Conservation (phyloP, 768 basidiomycete species). For the Hygrocybe coccinea region DNA sequence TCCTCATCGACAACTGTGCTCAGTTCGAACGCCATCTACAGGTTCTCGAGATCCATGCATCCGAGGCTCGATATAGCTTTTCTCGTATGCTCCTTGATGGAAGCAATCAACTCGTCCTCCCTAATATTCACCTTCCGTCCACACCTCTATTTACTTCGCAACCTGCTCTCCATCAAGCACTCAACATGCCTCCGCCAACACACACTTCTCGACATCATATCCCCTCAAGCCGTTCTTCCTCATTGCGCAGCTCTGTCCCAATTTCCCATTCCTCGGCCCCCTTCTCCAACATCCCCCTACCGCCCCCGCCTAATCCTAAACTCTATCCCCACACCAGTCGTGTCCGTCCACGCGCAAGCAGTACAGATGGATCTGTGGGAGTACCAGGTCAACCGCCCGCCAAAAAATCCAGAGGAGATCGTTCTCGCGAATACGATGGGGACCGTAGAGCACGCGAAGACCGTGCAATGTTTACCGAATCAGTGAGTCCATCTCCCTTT, state of each 20-base stretch:
- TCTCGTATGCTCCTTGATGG: constrained; percentile 41
- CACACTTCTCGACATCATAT: constrained; percentile 4
- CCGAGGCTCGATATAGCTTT: constrained; percentile 49
- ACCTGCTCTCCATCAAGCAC: not conserved
- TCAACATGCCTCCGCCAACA: constrained; percentile 11
- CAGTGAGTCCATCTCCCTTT: constrained; percentile 24
- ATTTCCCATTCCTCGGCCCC: constrained; percentile 10
- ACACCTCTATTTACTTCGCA: constrained; percentile 12
- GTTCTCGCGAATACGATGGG: constrained; percentile 24
- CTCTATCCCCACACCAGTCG: constrained; percentile 20
- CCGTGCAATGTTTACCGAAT: constrained; percentile 27
- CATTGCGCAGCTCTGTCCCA: constrained; percentile 10
- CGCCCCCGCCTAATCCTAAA: constrained; percentile 36
- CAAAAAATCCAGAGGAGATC: constrained; percentile 40
- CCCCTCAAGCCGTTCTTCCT: constrained; percentile 1
- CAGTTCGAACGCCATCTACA: constrained; percentile 47
- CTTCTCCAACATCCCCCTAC: constrained; percentile 32
- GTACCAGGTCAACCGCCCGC: constrained; percentile 42
- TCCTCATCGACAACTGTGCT: constrained; percentile 45
- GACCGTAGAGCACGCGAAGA: constrained; percentile 28
- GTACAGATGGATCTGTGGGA: constrained; percentile 28
- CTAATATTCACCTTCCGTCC: constrained; percentile 25
- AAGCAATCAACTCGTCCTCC: constrained; percentile 41
- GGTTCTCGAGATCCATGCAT: constrained; percentile 40
- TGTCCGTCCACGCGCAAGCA: constrained; percentile 42